A percentile compares a stretch with the other conserved stretches of the same genome.
Conservation (phyloP, 257 asterid genomes). For the Cordia subcordata region DNA sequence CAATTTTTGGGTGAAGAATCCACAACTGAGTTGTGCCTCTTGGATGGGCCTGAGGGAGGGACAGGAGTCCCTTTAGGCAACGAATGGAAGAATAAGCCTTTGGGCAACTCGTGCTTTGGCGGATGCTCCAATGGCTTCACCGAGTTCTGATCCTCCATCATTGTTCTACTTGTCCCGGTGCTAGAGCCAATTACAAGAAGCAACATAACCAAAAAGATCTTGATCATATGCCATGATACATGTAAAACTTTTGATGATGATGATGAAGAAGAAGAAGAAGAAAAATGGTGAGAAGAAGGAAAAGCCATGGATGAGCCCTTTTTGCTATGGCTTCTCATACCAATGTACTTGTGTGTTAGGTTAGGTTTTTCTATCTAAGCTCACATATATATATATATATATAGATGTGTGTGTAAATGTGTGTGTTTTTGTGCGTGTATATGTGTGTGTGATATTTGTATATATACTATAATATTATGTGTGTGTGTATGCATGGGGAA, state of each 20-base stretch:
- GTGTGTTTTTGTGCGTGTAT: too few relatives aligned
- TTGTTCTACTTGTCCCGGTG: not conserved
- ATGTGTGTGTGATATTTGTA: too few relatives aligned
- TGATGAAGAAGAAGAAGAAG: not conserved
- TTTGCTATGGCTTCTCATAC: not conserved
- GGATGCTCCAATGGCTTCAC: not conserved
- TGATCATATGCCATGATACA: not conserved
- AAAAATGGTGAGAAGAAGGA: too few relatives aligned
- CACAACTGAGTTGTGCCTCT: not conserved
- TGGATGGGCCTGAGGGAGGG: slow-evolving; percentile 20
- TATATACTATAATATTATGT: too few relatives aligned
- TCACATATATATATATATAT: not conserved
- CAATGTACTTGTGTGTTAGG: too few relatives aligned
- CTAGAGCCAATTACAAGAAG: not conserved
- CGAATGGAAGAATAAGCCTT: not conserved
- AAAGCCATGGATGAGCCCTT: not conserved
- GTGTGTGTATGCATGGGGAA: not conserved
- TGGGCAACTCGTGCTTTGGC: not conserved
- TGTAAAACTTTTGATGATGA: not conserved
- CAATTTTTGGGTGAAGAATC: not conserved
- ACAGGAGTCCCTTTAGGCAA: slow-evolving; percentile 15
- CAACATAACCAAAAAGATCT: not conserved
- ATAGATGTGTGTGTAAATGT: too few relatives aligned
- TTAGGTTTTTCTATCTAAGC: too few relatives aligned
- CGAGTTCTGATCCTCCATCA: not conserved